Evolutionary conservation across 768 basidiomycete genomes (phyloP), one percentile per base, ranked within the genome.

Genomic region (Lentinula detonsa): DNA sequence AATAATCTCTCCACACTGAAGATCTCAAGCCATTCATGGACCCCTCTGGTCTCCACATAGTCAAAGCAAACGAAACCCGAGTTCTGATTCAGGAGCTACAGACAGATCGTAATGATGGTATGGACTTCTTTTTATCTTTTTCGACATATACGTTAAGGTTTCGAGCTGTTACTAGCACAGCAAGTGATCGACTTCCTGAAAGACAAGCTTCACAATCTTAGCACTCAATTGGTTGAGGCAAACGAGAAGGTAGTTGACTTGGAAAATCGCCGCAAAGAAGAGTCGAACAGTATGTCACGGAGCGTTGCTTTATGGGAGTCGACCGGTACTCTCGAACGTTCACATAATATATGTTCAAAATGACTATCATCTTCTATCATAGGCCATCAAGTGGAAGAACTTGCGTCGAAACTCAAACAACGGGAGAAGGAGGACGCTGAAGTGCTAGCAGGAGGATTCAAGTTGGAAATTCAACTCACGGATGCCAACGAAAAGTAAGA

Each of bases 101-200:
- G 50, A 67, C 63, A 28, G 74, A 77, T 56, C 74, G 76, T 65
- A 65, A 57, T 37, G 73, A 68, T 64, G 70, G 76, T 77, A 65
- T 13, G 70, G 43, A 39, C 8, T 11, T 40, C 49, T 31, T 23
- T 49, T 35, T 9, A 42, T 6, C 42, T 39, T 16, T 37, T 39
- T 54, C 46, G 62, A 63, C 53, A 21, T 40, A 15, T 31, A 13
- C 1, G 0, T 37, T 39, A 34, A 39, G 39, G 10, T 5, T 10
- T 11, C 15, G 53, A 61, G 21, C n/a, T 60, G 62, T 61, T 60
- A 57, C 49, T 40, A 81, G 80, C 78, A n/a, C 73, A 78, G 60
- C 78, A 81, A 68, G 80, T 81, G 42, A 72, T 75, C 33, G 78
- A 81, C 54, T 65, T 81, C n/a, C 72, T 81, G 5, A 79, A 80